Evolutionary conservation across 768 basidiomycete genomes (phyloP).

Genomic region (Tulasnella sp.): DNA sequence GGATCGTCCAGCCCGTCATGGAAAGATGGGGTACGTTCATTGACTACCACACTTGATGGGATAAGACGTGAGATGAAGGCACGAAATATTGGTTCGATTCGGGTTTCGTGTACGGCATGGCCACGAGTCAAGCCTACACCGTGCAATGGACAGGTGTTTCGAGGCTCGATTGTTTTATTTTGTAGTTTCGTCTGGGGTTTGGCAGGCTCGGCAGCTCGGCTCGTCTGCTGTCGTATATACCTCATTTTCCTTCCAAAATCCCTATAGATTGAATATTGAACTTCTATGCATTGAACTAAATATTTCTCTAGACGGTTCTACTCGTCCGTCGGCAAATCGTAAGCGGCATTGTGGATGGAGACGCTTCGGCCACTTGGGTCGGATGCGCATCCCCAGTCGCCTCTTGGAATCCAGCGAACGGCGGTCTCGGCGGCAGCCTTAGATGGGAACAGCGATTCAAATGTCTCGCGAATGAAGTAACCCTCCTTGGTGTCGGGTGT

Average conservation of each 20-base stretch:
- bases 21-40: constrained; percentile 73
- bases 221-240: not conserved
- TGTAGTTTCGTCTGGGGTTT: not conserved
- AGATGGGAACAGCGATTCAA: constrained; percentile 82
- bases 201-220: not conserved
- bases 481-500: constrained; percentile 97
- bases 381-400: constrained; percentile 92
- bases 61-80: not conserved
- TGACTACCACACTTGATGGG: constrained; percentile 35
- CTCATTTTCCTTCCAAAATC: not conserved
- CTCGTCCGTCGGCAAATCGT: constrained; percentile 40
- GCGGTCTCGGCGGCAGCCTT: constrained; percentile 85
- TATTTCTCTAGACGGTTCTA: not conserved
- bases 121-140: not conserved
- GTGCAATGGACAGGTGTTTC: constrained; percentile 3
- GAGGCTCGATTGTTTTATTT: constrained; percentile 10
- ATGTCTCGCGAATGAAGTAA: constrained; percentile 86
- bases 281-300: not conserved
- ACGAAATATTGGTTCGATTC: not conserved
- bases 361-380: constrained; percentile 96
- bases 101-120: not conserved
- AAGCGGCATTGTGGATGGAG: constrained; percentile 92
- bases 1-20: constrained; percentile 68
- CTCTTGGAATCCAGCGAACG: constrained; percentile 91
- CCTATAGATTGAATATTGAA: constrained; percentile 8